Conservation (phyloP, 257 asterid species). For the Solanum gandarillasii region DNA sequence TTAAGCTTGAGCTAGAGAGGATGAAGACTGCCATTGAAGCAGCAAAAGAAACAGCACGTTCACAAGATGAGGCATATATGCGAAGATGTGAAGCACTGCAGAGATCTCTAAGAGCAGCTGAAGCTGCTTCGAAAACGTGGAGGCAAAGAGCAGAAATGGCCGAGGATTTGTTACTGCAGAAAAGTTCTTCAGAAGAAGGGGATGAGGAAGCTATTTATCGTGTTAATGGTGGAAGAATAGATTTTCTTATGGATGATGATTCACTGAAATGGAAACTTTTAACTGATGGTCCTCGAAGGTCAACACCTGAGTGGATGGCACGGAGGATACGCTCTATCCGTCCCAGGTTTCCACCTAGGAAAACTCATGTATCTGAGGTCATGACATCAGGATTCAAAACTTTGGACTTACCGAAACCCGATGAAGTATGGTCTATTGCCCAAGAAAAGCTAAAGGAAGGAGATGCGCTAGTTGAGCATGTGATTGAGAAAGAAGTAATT, state of each 20-base stretch:
- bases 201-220: slow-evolving; percentile 14
- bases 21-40: slow-evolving; percentile 28
- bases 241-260: slow-evolving; percentile 21
- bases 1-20: slow-evolving; percentile 23
- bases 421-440: slow-evolving; percentile 34
- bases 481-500: slow-evolving; percentile 33
- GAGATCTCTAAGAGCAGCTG: slow-evolving; percentile 30
- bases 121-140: slow-evolving; percentile 26
- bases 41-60: slow-evolving; percentile 22
- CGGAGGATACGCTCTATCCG: slow-evolving; percentile 18
- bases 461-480: slow-evolving; percentile 29
- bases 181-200: slow-evolving; percentile 3
- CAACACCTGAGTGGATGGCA: slow-evolving; percentile 34
- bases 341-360: slow-evolving; percentile 37
- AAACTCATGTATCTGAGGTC: slow-evolving; percentile 16
- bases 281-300: slow-evolving; percentile 33
- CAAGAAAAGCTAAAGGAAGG: slow-evolving; percentile 28
- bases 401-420: slow-evolving; percentile 25
- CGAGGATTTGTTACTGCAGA: slow-evolving; percentile 10
- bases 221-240: slow-evolving; percentile 30
- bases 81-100: slow-evolving; percentile 30
- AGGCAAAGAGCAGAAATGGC: slow-evolving; percentile 26
- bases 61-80: slow-evolving; percentile 19
- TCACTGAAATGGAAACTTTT: slow-evolving; percentile 33
- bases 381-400: slow-evolving; percentile 14